phyloP scores from a whole-genome alignment of 345 rosid species.

The Sonneratia alba region DNA sequence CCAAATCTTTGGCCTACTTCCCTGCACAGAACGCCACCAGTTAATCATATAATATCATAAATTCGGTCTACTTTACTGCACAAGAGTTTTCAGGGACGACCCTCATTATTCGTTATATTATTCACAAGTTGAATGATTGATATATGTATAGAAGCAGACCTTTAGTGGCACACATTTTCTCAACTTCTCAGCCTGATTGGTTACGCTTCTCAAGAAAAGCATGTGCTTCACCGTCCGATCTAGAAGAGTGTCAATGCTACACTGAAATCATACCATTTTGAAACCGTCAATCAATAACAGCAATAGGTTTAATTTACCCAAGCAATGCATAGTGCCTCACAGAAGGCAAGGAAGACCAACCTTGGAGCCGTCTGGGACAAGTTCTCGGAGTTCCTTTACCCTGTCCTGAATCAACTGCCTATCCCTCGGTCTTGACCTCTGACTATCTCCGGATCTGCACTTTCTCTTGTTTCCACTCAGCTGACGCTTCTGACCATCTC shows the following conservation, averaged over 20 bases:
- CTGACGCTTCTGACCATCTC: conserved; percentile 17
- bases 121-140: neutral
- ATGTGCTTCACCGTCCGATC: conserved; percentile 50
- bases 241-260: conserved; percentile 63
- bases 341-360: neutral
- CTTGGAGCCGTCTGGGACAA: conserved; percentile 31
- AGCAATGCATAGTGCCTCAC: no score
- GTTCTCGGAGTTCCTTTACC: conserved; percentile 54
- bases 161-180: conserved; percentile 30
- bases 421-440: conserved; percentile 56
- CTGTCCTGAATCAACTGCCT: conserved; percentile 66
- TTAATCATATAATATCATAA: neutral
- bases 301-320: neutral
- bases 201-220: conserved; percentile 37
- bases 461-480: conserved; percentile 26
- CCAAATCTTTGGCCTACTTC: conserved; percentile 15
- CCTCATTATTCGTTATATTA: neutral
- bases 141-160: conserved; percentile 19
- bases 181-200: conserved; percentile 48
- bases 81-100: no score
- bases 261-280: conserved; percentile 29
- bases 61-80: no score
- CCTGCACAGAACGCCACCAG: conserved; percentile 11
- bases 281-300: neutral
- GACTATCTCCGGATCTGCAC: conserved; percentile 36